phyloP scores from a whole-genome alignment of 768 basidiomycete species.

The Psilocybe cubensis region DNA sequence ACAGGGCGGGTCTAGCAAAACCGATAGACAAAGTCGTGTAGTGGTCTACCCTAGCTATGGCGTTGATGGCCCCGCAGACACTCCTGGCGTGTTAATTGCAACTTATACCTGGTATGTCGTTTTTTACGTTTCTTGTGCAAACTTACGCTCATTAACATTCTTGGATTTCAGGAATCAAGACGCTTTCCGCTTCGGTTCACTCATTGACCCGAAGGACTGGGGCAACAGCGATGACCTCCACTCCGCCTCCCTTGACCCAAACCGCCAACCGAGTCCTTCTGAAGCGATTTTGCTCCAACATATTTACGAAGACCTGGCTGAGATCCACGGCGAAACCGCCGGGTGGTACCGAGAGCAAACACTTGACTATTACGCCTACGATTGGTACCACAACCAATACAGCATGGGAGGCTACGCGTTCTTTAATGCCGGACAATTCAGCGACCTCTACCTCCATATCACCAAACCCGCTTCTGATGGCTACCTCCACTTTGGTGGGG shows the following conservation, averaged over 20 bases:
- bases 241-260: slow-evolving; percentile 1
- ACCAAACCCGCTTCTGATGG: slow-evolving; percentile 9
- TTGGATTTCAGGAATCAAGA: slow-evolving; percentile 6
- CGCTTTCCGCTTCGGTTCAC: slow-evolving; percentile 10
- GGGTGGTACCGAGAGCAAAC: slow-evolving; percentile 3
- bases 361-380: slow-evolving; percentile 6
- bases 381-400: slow-evolving; percentile 13
- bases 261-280: neutral
- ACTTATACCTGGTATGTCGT: slow-evolving; percentile 6
- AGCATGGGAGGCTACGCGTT: slow-evolving; percentile 13
- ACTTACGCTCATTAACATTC: too few species aligned
- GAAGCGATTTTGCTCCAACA: slow-evolving; percentile 6
- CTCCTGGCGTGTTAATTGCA: slow-evolving; percentile 8
- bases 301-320: slow-evolving; percentile 7
- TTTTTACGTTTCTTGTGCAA: too few species aligned
- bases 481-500: slow-evolving; percentile 11
- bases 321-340: neutral
- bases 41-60: slow-evolving; percentile 13
- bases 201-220: slow-evolving; percentile 9
- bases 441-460: slow-evolving; percentile 8
- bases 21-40: slow-evolving; percentile 9
- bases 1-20: slow-evolving; percentile 9
- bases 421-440: slow-evolving; percentile 10
- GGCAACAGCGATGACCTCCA: slow-evolving; percentile 3
- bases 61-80: neutral